These are phyloP conservation scores for Aegilops bicornis DNA, from an alignment of 176 grass and related monocot species.

Conservation along the genomic window DNA sequence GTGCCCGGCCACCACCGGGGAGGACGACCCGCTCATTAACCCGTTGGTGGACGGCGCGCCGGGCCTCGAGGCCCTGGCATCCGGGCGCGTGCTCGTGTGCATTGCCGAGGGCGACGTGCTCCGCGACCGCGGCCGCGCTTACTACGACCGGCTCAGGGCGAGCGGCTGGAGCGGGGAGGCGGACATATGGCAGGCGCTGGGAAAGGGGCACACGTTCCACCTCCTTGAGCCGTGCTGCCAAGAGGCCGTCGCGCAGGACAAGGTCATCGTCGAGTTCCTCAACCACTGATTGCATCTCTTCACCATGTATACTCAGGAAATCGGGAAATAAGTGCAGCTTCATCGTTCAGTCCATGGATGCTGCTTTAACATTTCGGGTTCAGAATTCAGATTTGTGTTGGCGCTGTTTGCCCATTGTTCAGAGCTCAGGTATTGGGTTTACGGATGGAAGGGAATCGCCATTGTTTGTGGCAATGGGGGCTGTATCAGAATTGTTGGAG, in stretches of 20 bases:
- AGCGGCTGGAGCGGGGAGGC: constrained; percentile 48
- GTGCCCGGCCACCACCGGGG: constrained; percentile 53
- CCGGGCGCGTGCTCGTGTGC: constrained; percentile 45
- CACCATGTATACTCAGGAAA: constrained; percentile 8
- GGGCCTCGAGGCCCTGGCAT: constrained; percentile 29
- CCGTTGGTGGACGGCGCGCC: constrained; percentile 39
- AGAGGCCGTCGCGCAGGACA: constrained; percentile 53
- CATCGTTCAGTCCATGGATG: not conserved
- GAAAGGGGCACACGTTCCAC: constrained; percentile 58
- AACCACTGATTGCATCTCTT: constrained; percentile 25
- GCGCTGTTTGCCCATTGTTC: constrained; percentile 5
- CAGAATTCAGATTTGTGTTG: constrained; percentile 1
- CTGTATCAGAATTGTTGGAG: constrained; percentile 13
- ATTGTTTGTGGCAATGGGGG: constrained; percentile 14
- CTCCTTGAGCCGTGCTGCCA: constrained; percentile 44
- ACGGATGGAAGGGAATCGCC: not conserved
- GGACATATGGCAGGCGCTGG: constrained; percentile 47
- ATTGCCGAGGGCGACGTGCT: constrained; percentile 53
- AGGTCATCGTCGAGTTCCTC: constrained; percentile 52
- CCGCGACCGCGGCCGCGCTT: constrained; percentile 49
- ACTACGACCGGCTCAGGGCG: constrained; percentile 44
- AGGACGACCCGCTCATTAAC: constrained; percentile 62
- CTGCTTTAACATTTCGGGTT: constrained; percentile 25
- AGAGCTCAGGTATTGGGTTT: not conserved
- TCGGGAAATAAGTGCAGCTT: constrained; percentile 37